phyloP scores from a whole-genome alignment of 1,284 basidiomycete species.

The Puccinia novopanici region DNA sequence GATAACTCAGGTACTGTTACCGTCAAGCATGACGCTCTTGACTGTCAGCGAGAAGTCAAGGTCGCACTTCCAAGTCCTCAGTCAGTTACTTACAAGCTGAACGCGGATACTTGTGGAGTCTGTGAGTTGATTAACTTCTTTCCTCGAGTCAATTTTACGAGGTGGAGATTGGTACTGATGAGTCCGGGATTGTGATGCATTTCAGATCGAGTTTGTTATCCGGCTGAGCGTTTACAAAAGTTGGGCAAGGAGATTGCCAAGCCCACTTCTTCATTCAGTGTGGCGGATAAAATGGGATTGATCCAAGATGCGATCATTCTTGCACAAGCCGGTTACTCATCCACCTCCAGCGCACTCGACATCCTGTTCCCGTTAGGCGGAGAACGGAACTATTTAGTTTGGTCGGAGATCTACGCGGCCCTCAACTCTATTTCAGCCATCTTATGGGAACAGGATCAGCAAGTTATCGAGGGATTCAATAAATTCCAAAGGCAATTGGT shows the following conservation, averaged over 20 bases:
- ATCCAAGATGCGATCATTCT: slow-evolving; percentile 79
- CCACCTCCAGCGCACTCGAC: slow-evolving; percentile 74
- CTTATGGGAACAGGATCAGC: slow-evolving; percentile 39
- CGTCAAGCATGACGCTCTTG: slow-evolving; percentile 69
- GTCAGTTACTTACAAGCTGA: slow-evolving; percentile 77
- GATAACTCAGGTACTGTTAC: slow-evolving; percentile 66
- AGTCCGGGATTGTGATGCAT: background rate
- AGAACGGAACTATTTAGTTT: slow-evolving; percentile 54
- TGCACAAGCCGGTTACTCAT: slow-evolving; percentile 74
- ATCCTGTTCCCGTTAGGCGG: slow-evolving; percentile 63
- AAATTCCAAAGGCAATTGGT: slow-evolving; percentile 37
- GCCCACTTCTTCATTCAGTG: slow-evolving; percentile 68
- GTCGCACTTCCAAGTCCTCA: slow-evolving; percentile 68
- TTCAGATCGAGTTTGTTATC: slow-evolving; percentile 81
- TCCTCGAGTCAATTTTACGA: background rate
- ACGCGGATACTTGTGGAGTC: slow-evolving; percentile 83
- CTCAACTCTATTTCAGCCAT: slow-evolving; percentile 32
- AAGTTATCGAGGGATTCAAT: slow-evolving; percentile 40
- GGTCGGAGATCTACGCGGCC: slow-evolving; percentile 43
- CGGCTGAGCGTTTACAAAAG: slow-evolving; percentile 73
- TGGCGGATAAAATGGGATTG: slow-evolving; percentile 83
- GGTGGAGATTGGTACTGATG: background rate
- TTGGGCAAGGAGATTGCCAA: slow-evolving; percentile 78
- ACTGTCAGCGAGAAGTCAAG: slow-evolving; percentile 71
- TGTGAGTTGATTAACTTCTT: slow-evolving; percentile 64